Base-by-base conservation (phyloP, 805 yeast genomes). In the Priceomyces haplophilus region DNA sequence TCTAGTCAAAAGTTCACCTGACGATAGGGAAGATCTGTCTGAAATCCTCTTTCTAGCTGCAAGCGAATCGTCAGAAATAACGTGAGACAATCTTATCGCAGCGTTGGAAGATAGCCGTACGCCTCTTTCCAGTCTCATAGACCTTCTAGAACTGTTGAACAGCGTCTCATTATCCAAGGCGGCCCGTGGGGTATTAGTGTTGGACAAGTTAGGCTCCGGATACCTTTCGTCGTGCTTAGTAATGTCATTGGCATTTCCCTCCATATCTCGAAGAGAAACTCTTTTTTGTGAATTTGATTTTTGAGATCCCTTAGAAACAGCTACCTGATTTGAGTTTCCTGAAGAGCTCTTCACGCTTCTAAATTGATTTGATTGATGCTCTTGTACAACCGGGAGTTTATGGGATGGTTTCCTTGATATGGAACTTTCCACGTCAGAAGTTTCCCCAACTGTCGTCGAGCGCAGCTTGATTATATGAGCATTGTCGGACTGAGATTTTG, bases 181-280 rank as follows among this genome's bases (percentile, higher is more conserved):
- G n/a, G 99, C 37, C 13, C 24, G 39, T 13, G 56, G 56, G 2
- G 56, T 47, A 13, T 36, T 39, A 7, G 40, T 23, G 24, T 43
- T 45, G 21, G 55, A 47, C 13, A 55, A 37, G 25, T 49, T 45
- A 7, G 62, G 45, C 12, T 41, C 60, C 3, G 62, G 63, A 42
- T 56, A 57, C 40, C 45, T 55, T 23, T 38, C 44, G 2, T 43
- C 53, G 19, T 43, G 31, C 3, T 7, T 16, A 6, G 24, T 41
- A 33, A 13, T 23, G 7, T 27, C 31, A 27, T 27, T 27, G n/a
- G 5, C 5, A 32, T 32, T 20, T 5, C 35, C 17, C 6, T 32
- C 12, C 20, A 16, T 32, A 7, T 27, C 31, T 12, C n/a, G n/a
- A 27, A 12, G 31, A 5, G 31, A 27, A 10, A 27, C 31, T n/a